Base-by-base conservation (phyloP, 2,329 filamentous ascomycete species). In the Sclerotinia glacialis region DNA sequence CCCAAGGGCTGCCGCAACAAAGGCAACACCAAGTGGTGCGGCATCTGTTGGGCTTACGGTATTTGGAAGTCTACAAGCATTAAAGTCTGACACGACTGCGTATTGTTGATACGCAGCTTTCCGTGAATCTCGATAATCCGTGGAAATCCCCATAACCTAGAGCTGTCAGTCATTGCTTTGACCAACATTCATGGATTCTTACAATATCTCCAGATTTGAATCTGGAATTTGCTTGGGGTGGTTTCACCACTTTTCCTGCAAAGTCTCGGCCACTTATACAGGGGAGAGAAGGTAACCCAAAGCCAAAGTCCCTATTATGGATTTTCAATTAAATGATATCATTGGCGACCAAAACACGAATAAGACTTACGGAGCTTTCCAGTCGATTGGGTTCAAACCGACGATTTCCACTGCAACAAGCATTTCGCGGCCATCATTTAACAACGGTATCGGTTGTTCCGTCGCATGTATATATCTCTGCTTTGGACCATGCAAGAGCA, bases 311-410 rank as follows among this genome's bases (percentile, higher is more conserved):
- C 26, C 74, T 76, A 71, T 34, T 6, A 31, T 21, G 28, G 42
- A 62, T n/a, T 12, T 44, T 59, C 18, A 65, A 18, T 40, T 16
- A 28, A 59, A 46, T 47, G 23, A 18, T 34, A 55, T 64, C 40
- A 54, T 65, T 34, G 58, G 5, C 42, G 40, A 49, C 16, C 46
- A 37, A 49, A 21, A 49, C 31, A 49, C 4, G n/a, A 90, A 86
- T 86, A 91, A 75, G 91, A 80, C 85, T 73, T 79, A 90, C 88
- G 88, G 86, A 67, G 86, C 83, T 79, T 93, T 93, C 90, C 90
- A 93, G 76, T 93, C 90, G 65, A 93, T 89, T 0, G 90, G 90
- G 72, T 93, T 93, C 47, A 93, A 78, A 0, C 90, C 89, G 71
- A 91, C 62, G 8, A 69, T 72, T 47, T 83, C 79, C 1, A 86